Evolutionary conservation across 2,329 filamentous ascomycete genomes (phyloP).

Genomic region (Xylariales sp.): DNA sequence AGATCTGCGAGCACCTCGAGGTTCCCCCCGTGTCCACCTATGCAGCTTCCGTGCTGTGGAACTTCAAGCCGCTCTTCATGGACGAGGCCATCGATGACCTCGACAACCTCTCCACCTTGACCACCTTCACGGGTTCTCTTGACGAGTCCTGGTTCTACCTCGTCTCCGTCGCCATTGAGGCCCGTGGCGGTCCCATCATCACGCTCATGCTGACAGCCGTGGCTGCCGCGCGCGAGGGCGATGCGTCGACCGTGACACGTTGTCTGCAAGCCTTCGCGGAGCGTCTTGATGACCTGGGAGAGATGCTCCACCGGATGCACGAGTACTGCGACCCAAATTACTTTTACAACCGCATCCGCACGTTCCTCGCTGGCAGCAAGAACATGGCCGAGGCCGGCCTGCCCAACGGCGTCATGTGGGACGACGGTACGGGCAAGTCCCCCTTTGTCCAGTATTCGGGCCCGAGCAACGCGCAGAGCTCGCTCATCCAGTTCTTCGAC

Average conservation of each 20-base stretch:
- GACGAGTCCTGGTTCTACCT: slow-evolving; percentile 99
- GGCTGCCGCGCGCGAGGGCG: slow-evolving; percentile 66
- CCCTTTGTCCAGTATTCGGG: slow-evolving; percentile 82
- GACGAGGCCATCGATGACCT: slow-evolving; percentile 78
- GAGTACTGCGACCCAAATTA: slow-evolving; percentile 91
- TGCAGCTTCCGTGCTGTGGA: slow-evolving; percentile 89
- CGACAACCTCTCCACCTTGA: slow-evolving; percentile 81
- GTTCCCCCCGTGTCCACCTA: slow-evolving; percentile 93
- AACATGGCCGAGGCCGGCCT: slow-evolving; percentile 96
- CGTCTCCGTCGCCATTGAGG: slow-evolving; percentile 92
- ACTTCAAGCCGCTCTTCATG: slow-evolving; percentile 87
- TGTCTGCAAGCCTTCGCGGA: slow-evolving; percentile 83
- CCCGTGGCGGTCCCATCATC: slow-evolving; percentile 80
- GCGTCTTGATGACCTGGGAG: slow-evolving; percentile 77
- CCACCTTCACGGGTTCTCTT: slow-evolving; percentile 87
- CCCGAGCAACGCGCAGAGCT: slow-evolving; percentile 95
- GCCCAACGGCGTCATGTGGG: slow-evolving; percentile 82
- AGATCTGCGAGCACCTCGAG: slow-evolving; percentile 73
- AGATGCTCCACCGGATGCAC: slow-evolving; percentile 82
- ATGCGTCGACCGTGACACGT: slow-evolving; percentile 67
- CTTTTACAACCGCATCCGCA: slow-evolving; percentile 95
- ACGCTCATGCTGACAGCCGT: slow-evolving; percentile 88
- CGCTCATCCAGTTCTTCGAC: slow-evolving; percentile 96
- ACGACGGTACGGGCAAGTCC: slow-evolving; percentile 66
- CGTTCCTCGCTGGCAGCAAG: slow-evolving; percentile 92